These are phyloP conservation scores for Grigorovia transvaalensis DNA, from an alignment of 805 yeast species.

Conservation along the genomic window DNA sequence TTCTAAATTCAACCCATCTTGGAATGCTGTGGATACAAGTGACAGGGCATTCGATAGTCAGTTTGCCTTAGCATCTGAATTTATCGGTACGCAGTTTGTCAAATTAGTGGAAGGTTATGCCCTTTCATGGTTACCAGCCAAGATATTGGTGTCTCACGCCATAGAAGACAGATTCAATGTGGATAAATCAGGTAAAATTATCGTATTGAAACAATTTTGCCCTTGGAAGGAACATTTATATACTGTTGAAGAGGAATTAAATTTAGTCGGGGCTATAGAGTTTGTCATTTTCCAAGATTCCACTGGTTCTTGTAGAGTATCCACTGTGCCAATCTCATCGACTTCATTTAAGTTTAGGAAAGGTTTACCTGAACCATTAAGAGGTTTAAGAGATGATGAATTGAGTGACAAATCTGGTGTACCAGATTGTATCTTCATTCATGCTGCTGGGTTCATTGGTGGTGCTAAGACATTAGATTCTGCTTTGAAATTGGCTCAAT, in stretches of 20 bases:
- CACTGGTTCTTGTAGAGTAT: conserved; percentile 69
- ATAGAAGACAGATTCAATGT: conserved; percentile 46
- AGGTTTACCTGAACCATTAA: conserved; percentile 82
- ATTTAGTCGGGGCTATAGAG: conserved; percentile 45
- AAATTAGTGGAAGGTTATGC: conserved; percentile 62
- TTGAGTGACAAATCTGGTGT: conserved; percentile 68
- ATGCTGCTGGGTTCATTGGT: conserved; percentile 96
- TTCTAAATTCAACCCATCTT: conserved; percentile 70
- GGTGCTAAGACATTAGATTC: conserved; percentile 78
- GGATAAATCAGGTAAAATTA: conserved; percentile 60
- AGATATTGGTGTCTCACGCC: conserved; percentile 62
- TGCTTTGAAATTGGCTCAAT: conserved; percentile 61
- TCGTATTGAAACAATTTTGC: conserved; percentile 64
- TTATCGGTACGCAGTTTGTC: conserved; percentile 77
- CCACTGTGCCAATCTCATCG: conserved; percentile 78
- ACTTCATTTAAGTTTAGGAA: conserved; percentile 76
- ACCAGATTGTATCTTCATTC: conserved; percentile 80
- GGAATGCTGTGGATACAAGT: conserved; percentile 55
- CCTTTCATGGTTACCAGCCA: conserved; percentile 86
- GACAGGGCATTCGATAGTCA: conserved; percentile 56
- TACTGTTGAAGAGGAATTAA: conserved; percentile 52
- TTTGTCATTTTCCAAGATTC: conserved; percentile 77
- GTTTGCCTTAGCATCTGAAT: conserved; percentile 59
- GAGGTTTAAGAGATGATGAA: conserved; percentile 90
- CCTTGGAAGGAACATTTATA: conserved; percentile 96